These are phyloP conservation scores for Aureobasidium sp. DNA, from an alignment of 2,329 filamentous ascomycete species.

Conservation along the genomic window DNA sequence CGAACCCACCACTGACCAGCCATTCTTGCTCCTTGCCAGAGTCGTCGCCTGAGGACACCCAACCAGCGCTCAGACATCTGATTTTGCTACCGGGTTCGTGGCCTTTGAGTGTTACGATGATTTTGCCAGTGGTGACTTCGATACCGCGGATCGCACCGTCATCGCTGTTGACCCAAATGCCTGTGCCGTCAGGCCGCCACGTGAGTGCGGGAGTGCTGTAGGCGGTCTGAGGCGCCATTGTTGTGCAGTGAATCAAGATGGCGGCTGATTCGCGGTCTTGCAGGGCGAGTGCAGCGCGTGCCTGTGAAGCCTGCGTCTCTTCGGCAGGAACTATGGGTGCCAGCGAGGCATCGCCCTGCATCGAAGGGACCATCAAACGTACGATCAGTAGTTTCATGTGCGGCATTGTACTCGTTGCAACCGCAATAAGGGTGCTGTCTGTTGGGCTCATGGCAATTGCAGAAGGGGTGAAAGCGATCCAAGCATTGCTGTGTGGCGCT, in stretches of 20 bases:
- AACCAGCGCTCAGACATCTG: constrained; percentile 63
- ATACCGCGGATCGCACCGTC: constrained; percentile 69
- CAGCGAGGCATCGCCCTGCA: constrained; percentile 7
- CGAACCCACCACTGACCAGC: constrained; percentile 70
- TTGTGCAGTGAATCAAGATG: constrained; percentile 65
- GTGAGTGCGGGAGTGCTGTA: constrained; percentile 69
- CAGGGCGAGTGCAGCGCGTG: constrained; percentile 54
- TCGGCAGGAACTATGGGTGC: constrained; percentile 30
- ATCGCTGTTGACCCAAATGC: constrained; percentile 71
- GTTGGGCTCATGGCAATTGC: constrained; percentile 62
- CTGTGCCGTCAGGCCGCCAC: constrained; percentile 63
- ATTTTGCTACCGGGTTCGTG: constrained; percentile 67
- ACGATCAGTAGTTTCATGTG: constrained; percentile 49
- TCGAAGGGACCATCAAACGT: constrained; percentile 15
- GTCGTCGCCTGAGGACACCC: constrained; percentile 33
- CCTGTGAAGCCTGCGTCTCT: constrained; percentile 47
- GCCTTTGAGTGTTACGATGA: constrained; percentile 53
- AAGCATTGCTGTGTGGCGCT: constrained; percentile 68
- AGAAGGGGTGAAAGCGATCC: constrained; percentile 69
- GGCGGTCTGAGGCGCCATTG: constrained; percentile 68
- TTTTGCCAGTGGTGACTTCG: constrained; percentile 64
- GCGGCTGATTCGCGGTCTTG: constrained; percentile 66
- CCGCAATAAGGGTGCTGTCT: constrained; percentile 60
- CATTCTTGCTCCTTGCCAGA: constrained; percentile 58
- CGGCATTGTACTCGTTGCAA: constrained; percentile 67